Conservation (phyloP, 2,329 filamentous ascomycete genomes). For the Trichoderma sp. region DNA sequence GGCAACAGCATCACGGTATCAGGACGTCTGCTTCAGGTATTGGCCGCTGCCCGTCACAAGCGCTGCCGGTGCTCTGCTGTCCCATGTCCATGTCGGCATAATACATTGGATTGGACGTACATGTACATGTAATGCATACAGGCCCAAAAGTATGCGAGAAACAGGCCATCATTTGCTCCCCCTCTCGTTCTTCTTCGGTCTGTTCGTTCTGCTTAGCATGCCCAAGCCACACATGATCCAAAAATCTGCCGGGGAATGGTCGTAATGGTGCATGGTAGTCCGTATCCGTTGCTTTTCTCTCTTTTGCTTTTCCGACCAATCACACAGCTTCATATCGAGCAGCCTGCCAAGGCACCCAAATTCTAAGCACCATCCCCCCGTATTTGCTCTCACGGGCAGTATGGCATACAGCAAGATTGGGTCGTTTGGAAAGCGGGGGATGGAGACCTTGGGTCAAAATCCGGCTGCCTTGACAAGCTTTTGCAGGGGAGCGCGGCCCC, state of each 20-base stretch:
- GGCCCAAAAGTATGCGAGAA: conserved; percentile 7
- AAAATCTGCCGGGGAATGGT: not conserved
- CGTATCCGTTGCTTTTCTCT: not conserved
- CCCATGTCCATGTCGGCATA: not conserved
- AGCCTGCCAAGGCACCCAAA: conserved; percentile 22
- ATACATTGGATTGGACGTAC: not conserved
- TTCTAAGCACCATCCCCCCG: not conserved
- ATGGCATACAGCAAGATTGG: not conserved
- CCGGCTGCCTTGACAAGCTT: conserved; percentile 11
- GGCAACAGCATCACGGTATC: not conserved
- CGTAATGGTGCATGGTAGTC: not conserved
- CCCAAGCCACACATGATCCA: not conserved
- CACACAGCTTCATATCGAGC: conserved; percentile 3
- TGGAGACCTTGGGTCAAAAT: conserved; percentile 6
- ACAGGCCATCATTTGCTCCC: not conserved
- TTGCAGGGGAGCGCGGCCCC: not conserved
- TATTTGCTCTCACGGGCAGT: not conserved
- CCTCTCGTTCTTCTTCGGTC: not conserved
- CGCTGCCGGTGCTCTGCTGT: not conserved
- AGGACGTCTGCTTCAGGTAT: not conserved
- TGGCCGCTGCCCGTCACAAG: not conserved
- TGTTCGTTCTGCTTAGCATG: not conserved
- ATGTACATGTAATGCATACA: not conserved
- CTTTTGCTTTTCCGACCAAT: not conserved
- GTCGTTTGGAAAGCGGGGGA: not conserved